Base-by-base conservation (phyloP, 2,329 filamentous ascomycete genomes). In the Penicillium sp. region DNA sequence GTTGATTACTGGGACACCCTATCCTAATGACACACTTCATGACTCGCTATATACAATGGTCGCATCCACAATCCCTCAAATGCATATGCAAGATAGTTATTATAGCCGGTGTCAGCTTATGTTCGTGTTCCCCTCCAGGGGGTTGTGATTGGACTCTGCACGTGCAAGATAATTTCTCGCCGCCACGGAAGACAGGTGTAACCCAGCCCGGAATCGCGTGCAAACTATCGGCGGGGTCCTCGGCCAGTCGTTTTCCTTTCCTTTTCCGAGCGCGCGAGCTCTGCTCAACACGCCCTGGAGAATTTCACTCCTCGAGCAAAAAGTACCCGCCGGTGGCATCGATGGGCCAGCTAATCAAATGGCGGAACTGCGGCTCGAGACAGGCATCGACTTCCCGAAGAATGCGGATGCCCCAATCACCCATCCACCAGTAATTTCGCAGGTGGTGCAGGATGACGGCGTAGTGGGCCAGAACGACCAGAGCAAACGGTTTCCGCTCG, bases 401-500 rank as follows among this genome's bases (percentile, higher is more conserved):
- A 60, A 89, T 83, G 49, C 83, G 79, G 14, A 80, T 79, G 7
- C 85, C 81, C 62, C 87, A 85, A 35, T 86, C 84, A 18, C 83
- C 78, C 25, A 89, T 73, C 86, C 87, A 90, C 87, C 87, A 90
- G 14, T 84, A 74, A 14, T 76, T 69, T 54, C 86, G 81, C 55
- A 87, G 74, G 30, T 79, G 78, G 63, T 85, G 85, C 42, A 88
- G 74, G 3, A 75, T 51, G 8, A 78, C 71, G 0, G 70, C 70
- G 53, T 72, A 78, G 53, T 78, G 71, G 2, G 73, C 74, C 4
- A 77, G 63, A 14, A 78, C 63, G 13, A 74, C 68, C 9, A 78
- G 55, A 1, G 75, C 73, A 51, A 77, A 73, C 0, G 74, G 72
- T 16, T 63, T 59, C 16, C 69, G 65, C 46, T 69, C 63, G 13